Percentiles rank a stretch among this genome's conserved stretches.
Evolutionary conservation across 441 rosid species (phyloP).

Genomic region (Geranium incanum): DNA sequence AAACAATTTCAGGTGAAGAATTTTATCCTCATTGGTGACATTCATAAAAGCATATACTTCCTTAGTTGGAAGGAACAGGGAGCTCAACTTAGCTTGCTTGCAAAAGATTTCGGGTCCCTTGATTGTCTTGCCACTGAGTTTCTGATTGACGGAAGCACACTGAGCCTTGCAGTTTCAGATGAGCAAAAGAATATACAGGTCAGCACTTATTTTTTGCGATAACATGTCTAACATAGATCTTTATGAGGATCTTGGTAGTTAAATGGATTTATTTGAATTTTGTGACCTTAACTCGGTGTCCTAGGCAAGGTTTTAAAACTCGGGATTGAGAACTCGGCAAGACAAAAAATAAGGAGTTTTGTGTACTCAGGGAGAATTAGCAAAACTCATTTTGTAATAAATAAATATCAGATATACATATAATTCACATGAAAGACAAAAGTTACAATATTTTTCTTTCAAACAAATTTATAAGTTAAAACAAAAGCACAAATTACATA

Average conservation of each 20-base stretch:
- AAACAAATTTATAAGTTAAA: too few species aligned
- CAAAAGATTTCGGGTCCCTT: constrained; percentile 91
- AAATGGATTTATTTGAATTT: background rate
- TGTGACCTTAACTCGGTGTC: background rate
- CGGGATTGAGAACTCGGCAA: too few species aligned
- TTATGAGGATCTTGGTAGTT: too few species aligned
- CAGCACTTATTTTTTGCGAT: constrained; percentile 18
- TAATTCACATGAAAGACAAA: too few species aligned
- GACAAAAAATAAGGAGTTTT: too few species aligned
- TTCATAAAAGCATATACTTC: constrained; percentile 91
- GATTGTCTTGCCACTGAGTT: constrained; percentile 96
- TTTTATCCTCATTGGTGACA: constrained; percentile 77
- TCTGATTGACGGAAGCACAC: constrained; percentile 92
- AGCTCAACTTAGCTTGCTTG: constrained; percentile 83
- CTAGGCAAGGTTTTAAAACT: too few species aligned
- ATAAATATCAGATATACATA: too few species aligned
- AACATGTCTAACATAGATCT: background rate
- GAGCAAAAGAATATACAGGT: constrained; percentile 95
- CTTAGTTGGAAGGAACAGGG: constrained; percentile 99
- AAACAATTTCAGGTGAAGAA: constrained; percentile 67
- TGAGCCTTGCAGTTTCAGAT: constrained; percentile 88
- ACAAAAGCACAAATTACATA: too few species aligned
- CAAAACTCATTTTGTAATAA: too few species aligned
- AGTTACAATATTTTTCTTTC: too few species aligned
- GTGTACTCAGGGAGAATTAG: too few species aligned